A percentile compares a stretch with the other conserved stretches of the same genome.
phyloP scores from a whole-genome alignment of 2,329 filamentous ascomycete species.

The Coniochaeta prunicola region DNA sequence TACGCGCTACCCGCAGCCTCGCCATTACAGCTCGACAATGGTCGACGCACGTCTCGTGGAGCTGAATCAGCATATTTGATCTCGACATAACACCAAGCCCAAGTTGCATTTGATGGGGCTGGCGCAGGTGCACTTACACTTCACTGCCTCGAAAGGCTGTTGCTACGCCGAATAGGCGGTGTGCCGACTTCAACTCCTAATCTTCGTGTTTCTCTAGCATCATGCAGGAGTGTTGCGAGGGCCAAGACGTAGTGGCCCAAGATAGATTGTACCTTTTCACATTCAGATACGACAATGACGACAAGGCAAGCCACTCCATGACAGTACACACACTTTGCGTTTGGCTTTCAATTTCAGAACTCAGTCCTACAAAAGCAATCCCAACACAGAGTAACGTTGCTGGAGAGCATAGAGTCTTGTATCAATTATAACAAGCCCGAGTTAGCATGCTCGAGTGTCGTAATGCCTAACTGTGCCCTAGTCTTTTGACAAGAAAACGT shows the following conservation, averaged over 20 bases:
- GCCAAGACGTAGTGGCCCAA: no score
- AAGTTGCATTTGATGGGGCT: not conserved
- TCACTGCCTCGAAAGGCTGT: not conserved
- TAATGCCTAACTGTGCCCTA: not conserved
- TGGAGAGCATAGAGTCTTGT: no score
- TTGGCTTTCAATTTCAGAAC: no score
- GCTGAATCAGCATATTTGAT: not conserved
- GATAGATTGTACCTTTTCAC: no score
- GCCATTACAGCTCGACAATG: not conserved
- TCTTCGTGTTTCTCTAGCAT: not conserved
- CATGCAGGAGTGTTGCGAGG: not conserved
- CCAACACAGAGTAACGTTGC: no score
- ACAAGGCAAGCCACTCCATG: no score
- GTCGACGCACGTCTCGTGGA: not conserved
- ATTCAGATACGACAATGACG: no score
- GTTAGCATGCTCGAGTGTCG: not conserved
- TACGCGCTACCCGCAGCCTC: not conserved
- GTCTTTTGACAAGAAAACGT: not conserved
- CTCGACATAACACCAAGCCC: not conserved
- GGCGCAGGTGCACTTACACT: not conserved
- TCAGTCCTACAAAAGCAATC: no score
- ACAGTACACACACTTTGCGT: no score
- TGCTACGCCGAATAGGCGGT: not conserved
- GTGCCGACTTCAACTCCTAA: not conserved
- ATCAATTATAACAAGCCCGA: not conserved